Evolutionary conservation across 306 rosid species (phyloP).

Genomic region (Cercis canadensis): DNA sequence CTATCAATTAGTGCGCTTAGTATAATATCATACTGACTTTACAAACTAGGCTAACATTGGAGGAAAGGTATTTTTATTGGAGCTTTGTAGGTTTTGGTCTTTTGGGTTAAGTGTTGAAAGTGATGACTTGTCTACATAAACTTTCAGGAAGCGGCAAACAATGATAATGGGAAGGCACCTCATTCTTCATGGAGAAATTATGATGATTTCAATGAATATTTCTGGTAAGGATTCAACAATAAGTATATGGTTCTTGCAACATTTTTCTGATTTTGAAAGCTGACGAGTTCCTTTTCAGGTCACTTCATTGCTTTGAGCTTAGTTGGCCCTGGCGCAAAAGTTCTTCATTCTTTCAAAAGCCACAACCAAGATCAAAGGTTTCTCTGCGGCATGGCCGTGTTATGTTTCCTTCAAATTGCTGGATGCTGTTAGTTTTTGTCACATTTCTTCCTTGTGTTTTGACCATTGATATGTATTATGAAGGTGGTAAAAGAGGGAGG

Average conservation of each 20-base stretch:
- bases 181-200: constrained; percentile 99
- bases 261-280: constrained; percentile 19
- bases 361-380: constrained; percentile 74
- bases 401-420: neutral
- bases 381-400: constrained; percentile 35
- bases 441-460: neutral
- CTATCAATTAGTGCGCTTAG: no score
- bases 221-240: constrained; percentile 63
- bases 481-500: constrained; percentile 10
- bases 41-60: no score
- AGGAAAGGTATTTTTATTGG: neutral
- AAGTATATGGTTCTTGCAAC: neutral
- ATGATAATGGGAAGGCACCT: constrained; percentile 83
- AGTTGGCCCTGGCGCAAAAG: constrained; percentile 88
- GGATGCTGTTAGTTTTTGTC: constrained; percentile 11
- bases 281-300: constrained; percentile 57
- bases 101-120: constrained; percentile 13
- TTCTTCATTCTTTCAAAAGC: constrained; percentile 77
- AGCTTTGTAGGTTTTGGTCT: neutral
- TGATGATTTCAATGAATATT: constrained; percentile 93
- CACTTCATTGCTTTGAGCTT: constrained; percentile 84
- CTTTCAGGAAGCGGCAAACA: constrained; percentile 85
- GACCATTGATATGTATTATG: neutral
- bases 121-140: constrained; percentile 30
- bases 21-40: no score